Percentiles rank a stretch among this genome's conserved stretches.
These are phyloP conservation scores for Protomyces lactucae-debilis DNA, from an alignment of 1,139 yeast genomes.

Conservation along the genomic window DNA sequence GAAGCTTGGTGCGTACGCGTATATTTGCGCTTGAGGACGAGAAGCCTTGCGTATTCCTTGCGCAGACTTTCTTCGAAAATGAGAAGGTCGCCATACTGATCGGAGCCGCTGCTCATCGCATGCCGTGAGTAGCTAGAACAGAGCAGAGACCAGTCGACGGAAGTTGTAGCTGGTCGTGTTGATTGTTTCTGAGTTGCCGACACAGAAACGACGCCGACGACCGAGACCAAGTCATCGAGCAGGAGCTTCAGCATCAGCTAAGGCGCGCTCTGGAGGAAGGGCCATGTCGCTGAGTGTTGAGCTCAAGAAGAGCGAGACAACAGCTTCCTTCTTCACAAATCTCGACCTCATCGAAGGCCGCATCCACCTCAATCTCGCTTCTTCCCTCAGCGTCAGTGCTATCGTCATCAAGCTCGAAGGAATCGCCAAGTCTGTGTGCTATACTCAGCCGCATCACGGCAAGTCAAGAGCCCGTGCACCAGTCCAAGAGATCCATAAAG, in stretches of 20 bases:
- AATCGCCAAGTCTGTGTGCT: conserved; percentile 38
- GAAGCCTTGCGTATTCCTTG: conserved; percentile 21
- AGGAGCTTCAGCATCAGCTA: background rate
- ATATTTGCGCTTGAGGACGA: conserved; percentile 14
- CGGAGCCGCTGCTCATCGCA: conserved; percentile 1
- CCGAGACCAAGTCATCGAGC: background rate
- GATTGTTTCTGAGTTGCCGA: background rate
- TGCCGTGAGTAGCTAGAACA: background rate
- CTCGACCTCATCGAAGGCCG: conserved; percentile 50
- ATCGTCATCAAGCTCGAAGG: conserved; percentile 62
- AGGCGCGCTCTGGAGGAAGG: too few species aligned
- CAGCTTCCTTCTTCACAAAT: conserved; percentile 40
- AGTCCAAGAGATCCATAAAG: conserved; percentile 49
- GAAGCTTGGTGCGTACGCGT: background rate
- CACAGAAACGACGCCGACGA: background rate
- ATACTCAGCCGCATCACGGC: conserved; percentile 39
- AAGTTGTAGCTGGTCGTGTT: background rate
- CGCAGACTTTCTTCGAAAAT: conserved; percentile 27
- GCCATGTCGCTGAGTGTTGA: background rate
- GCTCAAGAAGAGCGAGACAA: background rate
- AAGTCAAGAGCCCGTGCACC: conserved; percentile 32
- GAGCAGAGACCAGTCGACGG: too few species aligned
- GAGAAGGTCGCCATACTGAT: conserved; percentile 24
- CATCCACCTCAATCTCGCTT: conserved; percentile 46
- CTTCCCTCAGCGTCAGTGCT: conserved; percentile 49